A percentile compares a stretch with the other conserved stretches of the same genome.
Conservation (phyloP, 2,329 filamentous ascomycete species). For the Daldinia sp. region DNA sequence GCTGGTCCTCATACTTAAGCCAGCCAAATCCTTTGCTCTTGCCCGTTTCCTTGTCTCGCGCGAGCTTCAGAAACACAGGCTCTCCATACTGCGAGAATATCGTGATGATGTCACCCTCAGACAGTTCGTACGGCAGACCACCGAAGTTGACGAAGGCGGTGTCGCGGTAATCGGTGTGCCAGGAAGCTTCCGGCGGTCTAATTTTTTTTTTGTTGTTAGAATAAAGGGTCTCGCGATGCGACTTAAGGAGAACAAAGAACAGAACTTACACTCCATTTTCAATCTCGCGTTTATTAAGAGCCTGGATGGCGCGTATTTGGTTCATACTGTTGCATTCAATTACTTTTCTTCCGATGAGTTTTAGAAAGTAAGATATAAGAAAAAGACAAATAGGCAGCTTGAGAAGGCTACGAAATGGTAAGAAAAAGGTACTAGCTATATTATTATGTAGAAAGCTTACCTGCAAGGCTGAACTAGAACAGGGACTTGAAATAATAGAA, state of each 20-base stretch:
- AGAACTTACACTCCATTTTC: conserved; percentile 82
- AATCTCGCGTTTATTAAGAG: conserved; percentile 93
- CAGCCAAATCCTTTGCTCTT: conserved; percentile 96
- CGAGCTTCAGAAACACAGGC: conserved; percentile 90
- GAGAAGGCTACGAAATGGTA: conserved; percentile 20
- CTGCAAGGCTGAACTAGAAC: conserved; percentile 37
- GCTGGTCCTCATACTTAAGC: conserved; percentile 98
- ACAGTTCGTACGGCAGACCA: conserved; percentile 89
- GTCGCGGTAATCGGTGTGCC: conserved; percentile 97
- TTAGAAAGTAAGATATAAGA: conserved; percentile 6
- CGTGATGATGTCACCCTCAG: conserved; percentile 94
- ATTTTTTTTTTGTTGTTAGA: conserved; percentile 42
- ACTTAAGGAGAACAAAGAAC: background rate
- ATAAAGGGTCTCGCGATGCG: background rate
- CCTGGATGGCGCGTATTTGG: conserved; percentile 89
- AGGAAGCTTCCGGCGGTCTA: conserved; percentile 87
- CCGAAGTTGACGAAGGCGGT: conserved; percentile 98
- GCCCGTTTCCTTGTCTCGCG: conserved; percentile 94
- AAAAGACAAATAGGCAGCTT: conserved; percentile 8
- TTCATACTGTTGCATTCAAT: conserved; percentile 74
- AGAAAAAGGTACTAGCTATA: conserved; percentile 1
- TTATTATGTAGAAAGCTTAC: conserved; percentile 5
- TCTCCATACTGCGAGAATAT: conserved; percentile 98
- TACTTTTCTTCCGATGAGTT: background rate
- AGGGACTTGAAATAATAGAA: conserved; percentile 15